Conservation (phyloP, 306 rosid genomes). For the Cucurbita argyrosperma region DNA sequence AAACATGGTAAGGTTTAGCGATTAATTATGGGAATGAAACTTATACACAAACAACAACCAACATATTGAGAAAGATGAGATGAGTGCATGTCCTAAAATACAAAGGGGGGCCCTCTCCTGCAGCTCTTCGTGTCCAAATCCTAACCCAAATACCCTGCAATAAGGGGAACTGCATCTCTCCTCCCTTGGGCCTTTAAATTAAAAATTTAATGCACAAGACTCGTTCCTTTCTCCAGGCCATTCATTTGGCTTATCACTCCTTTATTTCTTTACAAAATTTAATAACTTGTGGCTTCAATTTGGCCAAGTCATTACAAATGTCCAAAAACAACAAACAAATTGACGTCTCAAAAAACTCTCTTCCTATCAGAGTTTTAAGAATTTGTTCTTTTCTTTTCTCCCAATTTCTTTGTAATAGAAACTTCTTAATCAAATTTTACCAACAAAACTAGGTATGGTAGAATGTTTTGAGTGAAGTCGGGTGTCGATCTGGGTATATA, state of each 20-base stretch:
- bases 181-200: not conserved
- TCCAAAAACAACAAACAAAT: not conserved
- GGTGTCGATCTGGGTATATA: too few species aligned
- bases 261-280: not conserved
- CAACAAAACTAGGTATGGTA: too few species aligned
- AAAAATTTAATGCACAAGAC: not conserved
- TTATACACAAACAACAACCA: not conserved
- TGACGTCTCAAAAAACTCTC: not conserved
- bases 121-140: not conserved
- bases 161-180: constrained; percentile 3
- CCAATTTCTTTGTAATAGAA: too few species aligned
- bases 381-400: too few species aligned
- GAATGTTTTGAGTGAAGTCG: too few species aligned
- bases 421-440: too few species aligned
- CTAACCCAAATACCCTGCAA: not conserved
- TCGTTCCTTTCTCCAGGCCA: not conserved
- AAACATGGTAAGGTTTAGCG: too few species aligned
- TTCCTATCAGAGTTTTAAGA: not conserved
- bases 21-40: too few species aligned
- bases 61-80: not conserved
- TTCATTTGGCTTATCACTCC: not conserved
- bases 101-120: not conserved
- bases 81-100: not conserved
- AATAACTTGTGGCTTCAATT: not conserved
- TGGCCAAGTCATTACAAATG: not conserved